Evolutionary conservation across 352 stramenopile species (phyloP).

Genomic region (Phytophthora tentaculata): DNA sequence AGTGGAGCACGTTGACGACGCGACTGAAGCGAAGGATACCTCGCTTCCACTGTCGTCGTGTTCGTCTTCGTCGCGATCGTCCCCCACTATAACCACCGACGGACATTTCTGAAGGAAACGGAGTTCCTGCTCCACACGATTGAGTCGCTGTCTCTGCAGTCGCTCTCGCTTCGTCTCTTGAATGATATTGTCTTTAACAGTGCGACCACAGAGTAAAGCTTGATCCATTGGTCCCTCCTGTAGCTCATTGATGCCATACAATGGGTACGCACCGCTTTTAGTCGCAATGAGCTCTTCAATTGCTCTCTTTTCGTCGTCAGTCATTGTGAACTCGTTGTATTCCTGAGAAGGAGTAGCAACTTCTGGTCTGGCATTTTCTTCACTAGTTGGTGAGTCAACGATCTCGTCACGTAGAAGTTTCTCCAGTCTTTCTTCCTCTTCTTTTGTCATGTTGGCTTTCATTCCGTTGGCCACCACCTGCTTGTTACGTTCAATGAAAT

Average conservation of each 20-base stretch:
- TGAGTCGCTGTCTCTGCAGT: slow-evolving; percentile 48
- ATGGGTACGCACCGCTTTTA: slow-evolving; percentile 41
- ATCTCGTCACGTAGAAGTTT: slow-evolving; percentile 41
- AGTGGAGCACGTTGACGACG: slow-evolving; percentile 55
- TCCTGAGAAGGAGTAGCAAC: neutral
- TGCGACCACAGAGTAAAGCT: neutral
- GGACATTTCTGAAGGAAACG: slow-evolving; percentile 56
- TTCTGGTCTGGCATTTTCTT: slow-evolving; percentile 9
- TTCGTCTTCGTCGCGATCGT: slow-evolving; percentile 39
- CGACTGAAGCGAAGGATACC: slow-evolving; percentile 50
- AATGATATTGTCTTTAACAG: slow-evolving; percentile 44
- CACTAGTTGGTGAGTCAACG: neutral
- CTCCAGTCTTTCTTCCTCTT: slow-evolving; percentile 54
- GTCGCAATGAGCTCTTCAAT: slow-evolving; percentile 58
- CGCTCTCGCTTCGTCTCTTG: slow-evolving; percentile 56
- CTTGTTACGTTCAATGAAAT: slow-evolving; percentile 67
- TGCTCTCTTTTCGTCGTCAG: slow-evolving; percentile 38
- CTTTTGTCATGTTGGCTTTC: slow-evolving; percentile 59
- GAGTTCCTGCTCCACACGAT: slow-evolving; percentile 64
- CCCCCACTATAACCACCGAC: slow-evolving; percentile 50
- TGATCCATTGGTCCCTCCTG: slow-evolving; percentile 25
- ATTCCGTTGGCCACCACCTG: slow-evolving; percentile 55
- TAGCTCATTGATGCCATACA: slow-evolving; percentile 38
- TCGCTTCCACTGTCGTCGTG: slow-evolving; percentile 52
- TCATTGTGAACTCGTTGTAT: slow-evolving; percentile 53